Percentiles rank a stretch among this genome's conserved stretches.
Evolutionary conservation across 176 grass and related monocot species (phyloP).

Genomic region (Aegilops tauschii): DNA sequence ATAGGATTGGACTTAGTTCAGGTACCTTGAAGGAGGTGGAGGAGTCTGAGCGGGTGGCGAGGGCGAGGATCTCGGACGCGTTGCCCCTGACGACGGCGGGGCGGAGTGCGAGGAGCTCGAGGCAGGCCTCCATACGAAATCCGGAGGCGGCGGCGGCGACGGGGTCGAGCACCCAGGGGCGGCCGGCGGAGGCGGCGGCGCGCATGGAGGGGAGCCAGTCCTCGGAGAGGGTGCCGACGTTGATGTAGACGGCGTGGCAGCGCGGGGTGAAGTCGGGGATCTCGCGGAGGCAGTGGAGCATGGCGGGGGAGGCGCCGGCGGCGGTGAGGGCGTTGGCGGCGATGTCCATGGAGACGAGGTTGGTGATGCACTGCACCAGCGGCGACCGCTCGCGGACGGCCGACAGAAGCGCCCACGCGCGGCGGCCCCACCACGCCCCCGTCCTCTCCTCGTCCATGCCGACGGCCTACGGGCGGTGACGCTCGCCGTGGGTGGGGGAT

Average conservation of each 20-base stretch:
- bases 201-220: conserved; percentile 84
- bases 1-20: too few species aligned
- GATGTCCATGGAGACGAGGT: conserved; percentile 92
- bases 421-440: conserved; percentile 20
- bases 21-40: conserved; percentile 51
- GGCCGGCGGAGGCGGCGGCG: conserved; percentile 44
- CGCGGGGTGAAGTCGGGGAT: conserved; percentile 75
- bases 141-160: conserved; percentile 65
- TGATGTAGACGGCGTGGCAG: conserved; percentile 63
- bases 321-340: conserved; percentile 74
- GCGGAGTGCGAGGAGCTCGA: conserved; percentile 50
- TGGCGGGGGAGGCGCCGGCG: conserved; percentile 74
- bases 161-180: conserved; percentile 88
- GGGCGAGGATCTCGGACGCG: conserved; percentile 82
- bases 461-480: conserved; percentile 50
- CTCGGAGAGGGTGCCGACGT: conserved; percentile 78
- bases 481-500: conserved; percentile 13
- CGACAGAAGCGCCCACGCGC: conserved; percentile 66
- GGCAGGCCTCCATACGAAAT: conserved; percentile 79
- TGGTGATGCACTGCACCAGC: conserved; percentile 92
- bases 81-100: conserved; percentile 79
- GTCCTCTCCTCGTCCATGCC: conserved; percentile 27
- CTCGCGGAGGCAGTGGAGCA: conserved; percentile 77
- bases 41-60: conserved; percentile 34
- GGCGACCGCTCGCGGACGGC: conserved; percentile 51